These are phyloP conservation scores for Zymoseptoria passerinii DNA, from an alignment of 2,329 filamentous ascomycete genomes.

Conservation along the genomic window DNA sequence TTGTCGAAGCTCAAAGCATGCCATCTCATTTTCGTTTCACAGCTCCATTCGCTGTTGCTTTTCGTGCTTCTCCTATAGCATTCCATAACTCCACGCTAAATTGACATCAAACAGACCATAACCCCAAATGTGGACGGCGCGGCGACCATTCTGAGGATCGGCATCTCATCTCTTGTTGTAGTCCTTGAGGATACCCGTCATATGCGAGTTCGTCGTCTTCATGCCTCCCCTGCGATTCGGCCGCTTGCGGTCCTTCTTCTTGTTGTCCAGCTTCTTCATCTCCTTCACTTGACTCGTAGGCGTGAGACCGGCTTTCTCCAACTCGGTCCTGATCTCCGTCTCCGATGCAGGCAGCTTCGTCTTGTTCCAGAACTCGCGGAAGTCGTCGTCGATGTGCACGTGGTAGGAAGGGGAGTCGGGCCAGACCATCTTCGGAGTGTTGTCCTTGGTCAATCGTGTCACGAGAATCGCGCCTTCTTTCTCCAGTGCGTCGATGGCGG, in stretches of 20 bases:
- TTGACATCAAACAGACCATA: not conserved
- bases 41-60: not conserved
- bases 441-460: slow-evolving; percentile 86
- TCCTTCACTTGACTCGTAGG: slow-evolving; percentile 75
- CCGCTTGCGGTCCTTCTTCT: slow-evolving; percentile 62
- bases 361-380: slow-evolving; percentile 73
- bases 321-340: slow-evolving; percentile 67
- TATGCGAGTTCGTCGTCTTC: slow-evolving; percentile 81
- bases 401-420: slow-evolving; percentile 61
- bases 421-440: slow-evolving; percentile 79
- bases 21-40: not conserved
- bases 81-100: not conserved
- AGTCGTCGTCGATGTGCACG: slow-evolving; percentile 63
- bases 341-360: slow-evolving; percentile 62
- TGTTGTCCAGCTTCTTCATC: slow-evolving; percentile 37
- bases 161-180: slow-evolving; percentile 34
- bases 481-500: slow-evolving; percentile 71
- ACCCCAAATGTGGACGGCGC: too few species aligned
- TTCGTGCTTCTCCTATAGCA: not conserved
- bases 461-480: slow-evolving; percentile 71
- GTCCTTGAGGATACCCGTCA: slow-evolving; percentile 73
- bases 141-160: not conserved
- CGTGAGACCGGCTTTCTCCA: slow-evolving; percentile 70
- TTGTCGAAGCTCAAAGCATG: not conserved
- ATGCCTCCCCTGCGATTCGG: slow-evolving; percentile 60